Percentiles rank a stretch among this genome's conserved stretches.
Evolutionary conservation across 495 filamentous ascomycete genomes (phyloP).

Genomic region (Aspergillus mulundensis): DNA sequence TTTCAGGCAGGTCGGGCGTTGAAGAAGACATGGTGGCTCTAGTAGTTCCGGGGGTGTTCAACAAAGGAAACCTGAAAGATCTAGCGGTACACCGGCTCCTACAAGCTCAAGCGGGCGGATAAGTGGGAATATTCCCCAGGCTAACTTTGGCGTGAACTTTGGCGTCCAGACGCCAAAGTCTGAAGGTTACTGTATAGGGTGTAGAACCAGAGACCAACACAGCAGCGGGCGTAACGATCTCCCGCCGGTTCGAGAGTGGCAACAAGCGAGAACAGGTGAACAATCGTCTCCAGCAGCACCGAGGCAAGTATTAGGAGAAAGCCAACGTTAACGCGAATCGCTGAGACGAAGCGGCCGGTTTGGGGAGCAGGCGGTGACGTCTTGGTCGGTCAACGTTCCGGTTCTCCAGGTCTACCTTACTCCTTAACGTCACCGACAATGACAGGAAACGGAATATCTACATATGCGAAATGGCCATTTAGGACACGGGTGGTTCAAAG

Average conservation of each 20-base stretch:
- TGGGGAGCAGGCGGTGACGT: constrained; percentile 34
- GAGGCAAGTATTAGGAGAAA: constrained; percentile 1
- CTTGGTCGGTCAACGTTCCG: constrained; percentile 6
- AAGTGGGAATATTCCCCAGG: background rate
- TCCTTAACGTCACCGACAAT: background rate
- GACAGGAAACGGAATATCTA: background rate
- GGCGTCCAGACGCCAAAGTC: constrained; percentile 10
- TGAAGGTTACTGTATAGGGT: background rate
- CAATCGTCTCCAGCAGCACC: background rate
- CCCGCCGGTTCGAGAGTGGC: background rate
- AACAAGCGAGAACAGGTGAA: background rate
- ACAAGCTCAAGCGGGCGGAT: background rate
- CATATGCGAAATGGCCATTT: background rate
- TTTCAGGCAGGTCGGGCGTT: constrained; percentile 47
- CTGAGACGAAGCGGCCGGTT: constrained; percentile 15
- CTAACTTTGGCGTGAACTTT: background rate
- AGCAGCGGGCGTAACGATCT: background rate
- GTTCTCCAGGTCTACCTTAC: background rate
- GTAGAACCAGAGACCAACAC: background rate
- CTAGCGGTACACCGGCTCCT: constrained; percentile 7
- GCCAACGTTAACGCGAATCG: constrained; percentile 1
- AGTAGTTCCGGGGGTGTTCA: background rate
- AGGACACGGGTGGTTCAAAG: background rate
- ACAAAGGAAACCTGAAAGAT: background rate
- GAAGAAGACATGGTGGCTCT: constrained; percentile 28